A percentile compares a stretch with the other conserved stretches of the same genome.
These are phyloP conservation scores for Cladosporium austrohemisphaericum DNA, from an alignment of 2,329 filamentous ascomycete genomes.

Conservation along the genomic window DNA sequence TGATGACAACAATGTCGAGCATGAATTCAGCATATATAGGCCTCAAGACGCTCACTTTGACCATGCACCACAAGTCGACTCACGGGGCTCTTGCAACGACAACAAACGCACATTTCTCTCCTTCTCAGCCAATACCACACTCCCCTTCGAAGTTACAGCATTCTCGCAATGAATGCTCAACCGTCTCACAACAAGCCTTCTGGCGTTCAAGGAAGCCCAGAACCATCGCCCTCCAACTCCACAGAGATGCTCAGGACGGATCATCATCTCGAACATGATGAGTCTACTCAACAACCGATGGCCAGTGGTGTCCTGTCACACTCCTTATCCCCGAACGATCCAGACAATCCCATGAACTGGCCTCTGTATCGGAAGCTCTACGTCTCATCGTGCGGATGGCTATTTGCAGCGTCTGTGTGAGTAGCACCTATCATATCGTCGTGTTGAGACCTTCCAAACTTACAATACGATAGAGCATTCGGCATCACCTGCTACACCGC, in stretches of 20 bases:
- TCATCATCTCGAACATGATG: neutral
- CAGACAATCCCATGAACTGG: slow-evolving; percentile 18
- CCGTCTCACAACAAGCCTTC: too few species aligned
- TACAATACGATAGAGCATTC: slow-evolving; percentile 12
- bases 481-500: slow-evolving; percentile 17
- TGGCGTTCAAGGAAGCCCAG: too few species aligned
- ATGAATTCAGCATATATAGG: too few species aligned
- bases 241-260: neutral
- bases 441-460: neutral
- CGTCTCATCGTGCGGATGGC: slow-evolving; percentile 12
- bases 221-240: neutral
- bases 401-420: slow-evolving; percentile 17
- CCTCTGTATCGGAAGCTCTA: slow-evolving; percentile 16
- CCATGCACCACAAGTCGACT: too few species aligned
- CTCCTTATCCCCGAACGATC: slow-evolving; percentile 11
- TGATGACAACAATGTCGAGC: too few species aligned
- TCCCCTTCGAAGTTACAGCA: too few species aligned
- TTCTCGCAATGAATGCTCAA: too few species aligned
- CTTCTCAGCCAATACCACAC: too few species aligned
- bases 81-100: too few species aligned
- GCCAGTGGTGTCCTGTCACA: slow-evolving; percentile 17
- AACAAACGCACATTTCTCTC: too few species aligned
- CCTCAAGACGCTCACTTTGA: too few species aligned
- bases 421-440: neutral
- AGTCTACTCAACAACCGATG: neutral